Conservation (phyloP, 2,329 filamentous ascomycete species). For the Rhexocercosporidium sp. region DNA sequence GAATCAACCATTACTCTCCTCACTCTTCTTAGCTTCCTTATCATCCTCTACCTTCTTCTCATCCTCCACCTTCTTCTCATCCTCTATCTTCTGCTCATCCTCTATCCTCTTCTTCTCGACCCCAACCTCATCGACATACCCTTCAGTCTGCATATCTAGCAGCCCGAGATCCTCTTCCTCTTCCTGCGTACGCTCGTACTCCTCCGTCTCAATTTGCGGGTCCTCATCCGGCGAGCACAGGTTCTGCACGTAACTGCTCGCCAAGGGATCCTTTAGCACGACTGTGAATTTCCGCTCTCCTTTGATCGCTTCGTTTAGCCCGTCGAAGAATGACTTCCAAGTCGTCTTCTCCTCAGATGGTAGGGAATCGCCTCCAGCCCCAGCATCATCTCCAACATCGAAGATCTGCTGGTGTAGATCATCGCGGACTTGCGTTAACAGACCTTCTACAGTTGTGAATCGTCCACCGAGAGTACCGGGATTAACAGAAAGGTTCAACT, state of each 20-base stretch:
- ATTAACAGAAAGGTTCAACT: slow-evolving; percentile 86
- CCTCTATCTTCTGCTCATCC: slow-evolving; percentile 24
- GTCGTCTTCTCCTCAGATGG: slow-evolving; percentile 64
- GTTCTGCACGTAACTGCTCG: slow-evolving; percentile 92
- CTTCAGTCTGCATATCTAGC: slow-evolving; percentile 90
- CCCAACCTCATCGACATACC: slow-evolving; percentile 57
- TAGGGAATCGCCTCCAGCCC: slow-evolving; percentile 80
- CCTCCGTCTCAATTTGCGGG: slow-evolving; percentile 78
- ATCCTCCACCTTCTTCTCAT: slow-evolving; percentile 28
- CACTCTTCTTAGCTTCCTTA: slow-evolving; percentile 4
- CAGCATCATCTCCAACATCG: slow-evolving; percentile 64
- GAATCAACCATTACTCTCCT: slow-evolving; percentile 10
- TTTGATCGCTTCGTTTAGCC: slow-evolving; percentile 76
- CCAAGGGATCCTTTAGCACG: slow-evolving; percentile 84
- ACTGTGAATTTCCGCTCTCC: slow-evolving; percentile 83
- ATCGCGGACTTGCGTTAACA: slow-evolving; percentile 89
- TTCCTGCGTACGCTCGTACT: slow-evolving; percentile 86
- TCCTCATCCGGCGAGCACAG: slow-evolving; percentile 78
- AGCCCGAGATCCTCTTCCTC: slow-evolving; percentile 94
- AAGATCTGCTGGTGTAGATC: slow-evolving; percentile 91
- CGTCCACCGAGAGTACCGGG: slow-evolving; percentile 93
- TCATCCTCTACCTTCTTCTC: slow-evolving; percentile 24
- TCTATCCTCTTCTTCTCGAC: slow-evolving; percentile 34
- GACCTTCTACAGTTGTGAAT: slow-evolving; percentile 95
- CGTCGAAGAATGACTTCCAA: slow-evolving; percentile 83